Evolutionary conservation across 805 yeast species (phyloP).

Genomic region (Yarrowia sp.): DNA sequence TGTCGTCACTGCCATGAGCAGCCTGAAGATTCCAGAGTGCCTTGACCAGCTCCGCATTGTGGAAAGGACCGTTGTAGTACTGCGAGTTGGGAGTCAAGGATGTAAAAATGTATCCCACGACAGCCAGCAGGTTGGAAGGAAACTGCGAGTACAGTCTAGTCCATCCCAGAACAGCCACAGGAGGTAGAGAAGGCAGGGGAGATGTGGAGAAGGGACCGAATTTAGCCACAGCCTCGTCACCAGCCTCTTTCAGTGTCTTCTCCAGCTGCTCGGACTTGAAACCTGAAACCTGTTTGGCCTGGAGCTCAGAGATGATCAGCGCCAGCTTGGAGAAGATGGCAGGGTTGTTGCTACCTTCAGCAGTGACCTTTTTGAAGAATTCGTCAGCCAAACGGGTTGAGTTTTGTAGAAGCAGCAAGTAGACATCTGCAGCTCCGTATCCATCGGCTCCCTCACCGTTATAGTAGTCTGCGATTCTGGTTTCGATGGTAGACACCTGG

Average conservation of each 20-base stretch:
- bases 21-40: constrained; percentile 59
- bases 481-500: constrained; percentile 31
- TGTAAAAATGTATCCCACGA: constrained; percentile 11
- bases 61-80: constrained; percentile 28
- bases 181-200: constrained; percentile 9
- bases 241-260: not conserved
- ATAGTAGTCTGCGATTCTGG: not conserved
- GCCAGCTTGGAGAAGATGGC: constrained; percentile 22
- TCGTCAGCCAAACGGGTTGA: not conserved
- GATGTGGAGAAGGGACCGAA: not conserved
- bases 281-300: not conserved
- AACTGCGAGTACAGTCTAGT: not conserved
- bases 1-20: constrained; percentile 43
- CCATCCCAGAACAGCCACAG: constrained; percentile 13
- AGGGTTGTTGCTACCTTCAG: constrained; percentile 1
- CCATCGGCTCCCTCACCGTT: not conserved
- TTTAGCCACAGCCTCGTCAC: not conserved
- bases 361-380: constrained; percentile 1
- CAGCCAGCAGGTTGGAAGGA: constrained; percentile 9
- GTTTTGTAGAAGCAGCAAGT: not conserved
- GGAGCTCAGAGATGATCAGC: not conserved
- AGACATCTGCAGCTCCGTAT: constrained; percentile 10
- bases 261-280: constrained; percentile 15
- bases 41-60: constrained; percentile 69
- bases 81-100: constrained; percentile 4